These are phyloP conservation scores for Filosporella fistucella DNA, from an alignment of 495 filamentous ascomycete genomes.

Conservation along the genomic window DNA sequence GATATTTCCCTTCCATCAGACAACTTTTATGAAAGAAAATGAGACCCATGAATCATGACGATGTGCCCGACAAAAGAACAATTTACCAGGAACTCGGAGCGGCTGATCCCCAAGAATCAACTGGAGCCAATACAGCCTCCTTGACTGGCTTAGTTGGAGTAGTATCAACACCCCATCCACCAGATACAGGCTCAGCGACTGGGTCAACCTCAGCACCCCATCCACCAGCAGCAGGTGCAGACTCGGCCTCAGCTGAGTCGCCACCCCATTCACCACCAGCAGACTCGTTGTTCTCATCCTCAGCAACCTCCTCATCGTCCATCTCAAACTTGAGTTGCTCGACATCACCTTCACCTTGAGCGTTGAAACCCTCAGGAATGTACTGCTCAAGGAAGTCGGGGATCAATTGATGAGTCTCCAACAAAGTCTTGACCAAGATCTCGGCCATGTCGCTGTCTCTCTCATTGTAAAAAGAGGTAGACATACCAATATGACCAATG, in stretches of 20 bases:
- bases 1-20: no score
- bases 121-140: no score
- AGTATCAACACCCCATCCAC: no score
- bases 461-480: conserved; percentile 83
- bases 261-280: conserved; percentile 12
- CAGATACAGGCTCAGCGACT: no score
- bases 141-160: no score
- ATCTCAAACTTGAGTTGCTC: conserved; percentile 52
- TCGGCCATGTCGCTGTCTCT: conserved; percentile 63
- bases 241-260: conserved; percentile 3
- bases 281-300: conserved; percentile 17
- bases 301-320: conserved; percentile 46
- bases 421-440: conserved; percentile 68
- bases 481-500: conserved; percentile 82
- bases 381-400: conserved; percentile 75
- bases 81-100: no score
- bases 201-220: no score
- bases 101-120: no score
- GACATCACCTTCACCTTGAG: conserved; percentile 20
- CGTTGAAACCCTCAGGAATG: conserved; percentile 44
- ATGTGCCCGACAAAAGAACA: no score
- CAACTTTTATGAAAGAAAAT: no score
- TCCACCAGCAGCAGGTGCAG: conserved; percentile 2
- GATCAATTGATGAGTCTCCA: conserved; percentile 71
- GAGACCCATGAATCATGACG: no score